phyloP scores from a whole-genome alignment of 2,329 filamentous ascomycete species.

The Allantophomopsis lycopodina region DNA sequence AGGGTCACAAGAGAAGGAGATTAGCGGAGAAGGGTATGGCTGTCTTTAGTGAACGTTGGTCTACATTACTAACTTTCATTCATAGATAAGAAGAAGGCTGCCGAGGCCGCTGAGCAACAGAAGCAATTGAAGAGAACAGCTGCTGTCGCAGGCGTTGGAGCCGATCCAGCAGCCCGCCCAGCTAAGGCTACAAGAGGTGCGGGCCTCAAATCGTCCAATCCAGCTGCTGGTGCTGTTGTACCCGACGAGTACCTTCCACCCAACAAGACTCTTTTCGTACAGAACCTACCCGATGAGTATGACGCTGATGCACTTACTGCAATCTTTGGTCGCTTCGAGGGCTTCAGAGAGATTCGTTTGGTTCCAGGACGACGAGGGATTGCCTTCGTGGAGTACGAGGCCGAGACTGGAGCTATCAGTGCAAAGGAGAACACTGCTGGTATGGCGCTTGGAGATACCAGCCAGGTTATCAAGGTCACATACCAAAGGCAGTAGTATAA shows the following conservation, averaged over 20 bases:
- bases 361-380: constrained; percentile 81
- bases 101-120: constrained; percentile 65
- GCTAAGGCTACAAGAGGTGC: constrained; percentile 57
- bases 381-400: constrained; percentile 94
- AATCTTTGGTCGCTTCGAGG: constrained; percentile 82
- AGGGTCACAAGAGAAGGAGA: constrained; percentile 71
- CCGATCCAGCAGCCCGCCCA: constrained; percentile 37
- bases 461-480: constrained; percentile 80
- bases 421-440: constrained; percentile 90
- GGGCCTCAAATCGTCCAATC: constrained; percentile 65
- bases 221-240: constrained; percentile 56
- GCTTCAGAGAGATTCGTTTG: constrained; percentile 82
- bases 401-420: constrained; percentile 74
- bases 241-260: constrained; percentile 97
- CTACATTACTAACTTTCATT: neutral
- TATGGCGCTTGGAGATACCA: constrained; percentile 62
- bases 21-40: constrained; percentile 76
- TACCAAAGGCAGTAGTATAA: constrained; percentile 77
- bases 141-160: constrained; percentile 18
- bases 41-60: neutral
- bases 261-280: constrained; percentile 92
- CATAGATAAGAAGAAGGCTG: constrained; percentile 62
- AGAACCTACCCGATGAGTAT: constrained; percentile 81
- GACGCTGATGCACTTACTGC: constrained; percentile 65
- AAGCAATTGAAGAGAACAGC: constrained; percentile 57